These are phyloP conservation scores for Entonaema liquescens DNA, from an alignment of 495 filamentous ascomycete species.

Conservation along the genomic window DNA sequence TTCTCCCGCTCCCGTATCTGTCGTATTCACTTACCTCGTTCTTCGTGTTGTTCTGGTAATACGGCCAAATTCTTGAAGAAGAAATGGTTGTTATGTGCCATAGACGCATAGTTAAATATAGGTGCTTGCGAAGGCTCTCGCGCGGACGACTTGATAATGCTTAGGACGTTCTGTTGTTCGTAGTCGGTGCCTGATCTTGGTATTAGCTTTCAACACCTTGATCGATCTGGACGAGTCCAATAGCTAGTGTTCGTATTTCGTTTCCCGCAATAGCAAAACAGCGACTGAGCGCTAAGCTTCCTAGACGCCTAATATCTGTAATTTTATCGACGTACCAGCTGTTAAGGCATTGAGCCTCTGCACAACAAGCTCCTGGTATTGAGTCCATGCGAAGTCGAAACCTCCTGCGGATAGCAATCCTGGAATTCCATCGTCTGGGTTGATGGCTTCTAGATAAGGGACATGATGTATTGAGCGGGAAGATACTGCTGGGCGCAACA, in stretches of 20 bases:
- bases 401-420: conserved; percentile 71
- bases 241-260: background rate
- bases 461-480: conserved; percentile 59
- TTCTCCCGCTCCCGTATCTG: background rate
- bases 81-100: conserved; percentile 96
- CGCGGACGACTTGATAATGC: conserved; percentile 77
- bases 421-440: conserved; percentile 68
- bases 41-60: conserved; percentile 5
- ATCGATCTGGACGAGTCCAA: background rate
- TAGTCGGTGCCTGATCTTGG: conserved; percentile 63
- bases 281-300: background rate
- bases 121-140: conserved; percentile 78
- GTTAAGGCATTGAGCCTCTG: conserved; percentile 77
- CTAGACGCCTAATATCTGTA: background rate
- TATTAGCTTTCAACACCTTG: conserved; percentile 9
- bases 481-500: conserved; percentile 35
- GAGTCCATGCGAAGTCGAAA: conserved; percentile 79
- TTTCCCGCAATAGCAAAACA: background rate
- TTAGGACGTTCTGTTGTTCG: conserved; percentile 64
- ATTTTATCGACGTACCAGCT: conserved; percentile 64
- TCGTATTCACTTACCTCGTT: conserved; percentile 38
- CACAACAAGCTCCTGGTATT: conserved; percentile 79
- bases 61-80: conserved; percentile 75
- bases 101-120: conserved; percentile 93
- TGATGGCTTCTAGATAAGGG: conserved; percentile 65